Evolutionary conservation across 306 rosid genomes (phyloP), one percentile per base, ranked within the genome.

Genomic region (Myrica gale): DNA sequence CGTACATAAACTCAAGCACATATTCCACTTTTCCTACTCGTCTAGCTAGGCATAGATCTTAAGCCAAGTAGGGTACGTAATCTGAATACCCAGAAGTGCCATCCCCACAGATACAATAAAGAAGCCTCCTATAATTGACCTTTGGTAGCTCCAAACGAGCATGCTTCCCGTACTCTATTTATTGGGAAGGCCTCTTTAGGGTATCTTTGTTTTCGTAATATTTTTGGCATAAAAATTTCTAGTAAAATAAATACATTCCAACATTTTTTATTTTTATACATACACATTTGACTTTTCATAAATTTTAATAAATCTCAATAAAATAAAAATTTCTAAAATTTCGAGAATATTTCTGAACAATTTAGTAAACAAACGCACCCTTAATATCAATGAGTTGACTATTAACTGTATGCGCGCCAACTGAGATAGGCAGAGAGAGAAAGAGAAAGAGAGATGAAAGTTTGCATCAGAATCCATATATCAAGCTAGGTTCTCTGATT

Each of bases 381-480:
- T n/a, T 68, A 56, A 58, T 43, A 32, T 39, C 4, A 56, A 46
- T 32, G 56, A 66, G 57, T 19, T n/a, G 20, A 63, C 23, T 56
- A 66, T 46, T 52, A 71, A 70, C 17, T 32, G 37, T 32, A 3
- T 79, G 74, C 62, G 74, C 20, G 80, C 56, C 85, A 76, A 79
- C 74, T 73, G 66, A 73, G 53, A 12, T 5, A 63, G 52, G 13
- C 5, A 48, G 13, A 69, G 17, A 42, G 45, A 54, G 32, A 58
- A 43, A 77, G 66, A 66, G 61, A 73, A 65, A 65, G 43, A 75
- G 62, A 43, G 5, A 74, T 43, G 61, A 53, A 81, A 21, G 12
- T 69, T 82, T 42, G 92, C 87, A 89, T 91, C 91, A 82, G 91
- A 87, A 86, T 85, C 88, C 97, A 87, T 68, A 6, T 32, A 67